Evolutionary conservation across 2,329 filamentous ascomycete genomes (phyloP), one percentile per base, ranked within the genome.

Genomic region (Chaetomiaceae sp.): DNA sequence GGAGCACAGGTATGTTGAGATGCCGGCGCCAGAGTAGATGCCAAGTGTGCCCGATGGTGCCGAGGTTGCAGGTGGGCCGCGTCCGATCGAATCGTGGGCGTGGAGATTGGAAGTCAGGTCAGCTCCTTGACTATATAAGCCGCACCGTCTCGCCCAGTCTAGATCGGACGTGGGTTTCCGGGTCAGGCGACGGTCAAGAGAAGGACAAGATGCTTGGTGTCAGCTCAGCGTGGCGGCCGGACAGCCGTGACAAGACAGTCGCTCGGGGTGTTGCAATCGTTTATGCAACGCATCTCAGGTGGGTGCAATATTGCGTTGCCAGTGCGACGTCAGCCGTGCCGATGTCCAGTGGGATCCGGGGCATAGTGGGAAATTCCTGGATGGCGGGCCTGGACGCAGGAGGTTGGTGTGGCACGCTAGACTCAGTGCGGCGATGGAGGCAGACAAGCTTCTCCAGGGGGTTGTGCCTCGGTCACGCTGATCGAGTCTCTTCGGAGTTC

Each of bases 201-300:
- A 47, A 37, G 45, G 41, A 32, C 30, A 36, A 48, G 14, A 43
- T 44, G 45, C 25, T 41, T 27, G 37, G 18, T 51, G 51, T 59
- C 51, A 56, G 47, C 25, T 59, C 51, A 56, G 47, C 25, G 43
- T 47, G 41, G 58, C 36, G 40, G 43, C 51, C 43, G 42, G 51
- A 36, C 45, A 46, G 51, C 52, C 40, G 51, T 34, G 47, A 46
- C 48, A 47, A 43, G 43, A 47, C 47, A 38, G 36, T 55, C 51
- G n/a, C 43, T 54, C 48, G 55, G 48, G 55, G 55, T 48, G 61
- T 62, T 56, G 43, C 57, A 63, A 51, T 60, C 54, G 62, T 54
- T 54, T 61, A 57, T 57, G 54, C 52, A 51, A 37, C 52, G 55
- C 58, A 60, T 60, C 50, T 56, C 61, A 57, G 42, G 50, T 55